Base-by-base conservation (phyloP, 108 stramenopile genomes). In the Stephanodiscus triporus region DNA sequence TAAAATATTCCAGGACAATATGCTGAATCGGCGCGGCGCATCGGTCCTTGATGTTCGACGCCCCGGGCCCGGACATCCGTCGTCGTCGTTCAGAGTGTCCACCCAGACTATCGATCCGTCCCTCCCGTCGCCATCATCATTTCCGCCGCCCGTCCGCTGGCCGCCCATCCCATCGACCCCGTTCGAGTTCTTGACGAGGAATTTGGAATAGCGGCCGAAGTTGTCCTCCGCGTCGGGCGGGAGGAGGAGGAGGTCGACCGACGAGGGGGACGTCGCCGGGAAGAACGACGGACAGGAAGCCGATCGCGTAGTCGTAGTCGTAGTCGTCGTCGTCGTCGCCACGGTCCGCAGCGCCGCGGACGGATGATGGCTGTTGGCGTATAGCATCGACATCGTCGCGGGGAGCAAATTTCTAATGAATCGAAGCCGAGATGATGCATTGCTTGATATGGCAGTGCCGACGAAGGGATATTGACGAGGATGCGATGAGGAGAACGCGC, bases 1-100 rank as follows among this genome's bases (percentile, higher is more conserved):
- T 0, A 85, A 42, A 43, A 81, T 78, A 47, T 85, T 85, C 84
- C 84, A 85, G 20, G 76, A 77, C 19, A 85, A 61, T 9, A 85
- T 30, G 38, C 80, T 81, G 56, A 85, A 85, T 56, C 69, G 76
- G 9, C 42, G 37, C 5, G 60, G 67, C 23, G 38, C 19, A 16
- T 16, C 43, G 43, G 40, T n/a, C n/a, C 1, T 40, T 11, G 40
- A 40, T 9, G 40, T 8, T 40, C 40, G 40, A 3, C 19, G 59
- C 5, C 9, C 4, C 27, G 20, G 9, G 22, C 16, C 7, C 20
- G 13, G 27, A 9, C 30, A 19, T 36, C 48, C 56, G 17, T 47
- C 26, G 11, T 58, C 47, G 11, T 51, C 36, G 45, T 55, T 27
- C 36, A 34, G 60, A 8, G 55, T 59, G 42, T 77, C 77, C n/a